Evolutionary conservation across 768 basidiomycete species (phyloP), one percentile per base, ranked within the genome.

Genomic region (Podaxis pistillaris): DNA sequence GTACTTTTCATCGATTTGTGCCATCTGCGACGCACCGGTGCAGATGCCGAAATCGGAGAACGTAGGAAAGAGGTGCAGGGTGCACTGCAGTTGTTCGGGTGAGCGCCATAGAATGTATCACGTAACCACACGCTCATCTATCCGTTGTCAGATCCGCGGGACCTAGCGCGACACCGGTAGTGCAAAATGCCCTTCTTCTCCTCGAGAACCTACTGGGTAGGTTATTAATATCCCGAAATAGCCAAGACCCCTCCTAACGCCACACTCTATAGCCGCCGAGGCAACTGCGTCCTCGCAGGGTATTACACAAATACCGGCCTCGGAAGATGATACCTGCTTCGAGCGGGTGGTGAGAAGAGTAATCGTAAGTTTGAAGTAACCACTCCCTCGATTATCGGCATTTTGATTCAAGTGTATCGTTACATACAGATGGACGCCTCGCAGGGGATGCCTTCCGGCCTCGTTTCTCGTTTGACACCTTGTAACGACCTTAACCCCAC

Each of bases 1-100:
- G 69, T 72, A 15, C 62, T 72, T 17, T 72, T 72, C 50, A 68
- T 69, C 17, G 71, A 72, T 57, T 38, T 72, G 12, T 72, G 70
- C 28, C 65, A 70, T 40, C 15, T 56, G n/a, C 55, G 40, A 11
- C 30, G 37, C 37, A 58, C 62, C 11, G 66, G 68, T 33, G 63
- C 65, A 9, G 67, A 67, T 15, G 58, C 63, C 33, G 67, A 67
- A 13, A 62, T 67, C 37, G 65, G 67, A 33, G 56, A 61, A 9
- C 63, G 68, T 5, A 58, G 69, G 15, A 47, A 55, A 0, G 70
- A 70, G 52, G 44, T 72, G 12, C 65, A 68, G 13, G 62, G 65
- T 22, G 69, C 67, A 1, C 56, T 72, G 26, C 67, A 67, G 53
- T 49, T 69, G 6, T 70, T 72, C 64, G 70, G 69, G 68, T 69